These are phyloP conservation scores for Lentinula sp. DNA, from an alignment of 768 basidiomycete species.

Conservation along the genomic window DNA sequence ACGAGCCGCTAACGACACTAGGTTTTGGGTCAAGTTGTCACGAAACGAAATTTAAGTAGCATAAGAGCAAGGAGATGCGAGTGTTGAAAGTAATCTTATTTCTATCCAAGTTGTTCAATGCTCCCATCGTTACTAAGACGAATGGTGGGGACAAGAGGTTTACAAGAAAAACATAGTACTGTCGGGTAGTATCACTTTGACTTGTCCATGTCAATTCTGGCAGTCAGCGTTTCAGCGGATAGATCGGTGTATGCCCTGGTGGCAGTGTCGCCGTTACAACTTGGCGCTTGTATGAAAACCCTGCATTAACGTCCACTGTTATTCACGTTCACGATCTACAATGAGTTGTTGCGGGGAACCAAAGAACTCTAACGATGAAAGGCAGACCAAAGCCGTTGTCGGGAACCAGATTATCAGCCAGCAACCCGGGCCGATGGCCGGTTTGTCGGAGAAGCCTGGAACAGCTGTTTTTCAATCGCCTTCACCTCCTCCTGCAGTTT, in stretches of 20 bases:
- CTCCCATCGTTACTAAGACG: too few species aligned
- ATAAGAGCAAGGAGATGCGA: too few species aligned
- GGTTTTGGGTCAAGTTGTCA: too few species aligned
- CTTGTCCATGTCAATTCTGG: too few species aligned
- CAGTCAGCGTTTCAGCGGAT: too few species aligned
- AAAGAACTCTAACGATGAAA: slow-evolving; percentile 20
- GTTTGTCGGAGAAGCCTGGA: slow-evolving; percentile 34
- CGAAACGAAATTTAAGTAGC: too few species aligned
- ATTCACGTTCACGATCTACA: background rate
- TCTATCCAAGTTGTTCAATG: too few species aligned
- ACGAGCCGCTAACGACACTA: too few species aligned
- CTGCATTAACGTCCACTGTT: background rate
- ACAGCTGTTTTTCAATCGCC: slow-evolving; percentile 27
- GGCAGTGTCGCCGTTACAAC: slow-evolving; percentile 1
- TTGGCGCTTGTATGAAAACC: background rate
- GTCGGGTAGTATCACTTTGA: too few species aligned
- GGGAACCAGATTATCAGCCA: slow-evolving; percentile 34
- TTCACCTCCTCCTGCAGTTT: slow-evolving; percentile 39
- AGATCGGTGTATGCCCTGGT: background rate
- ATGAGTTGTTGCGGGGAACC: slow-evolving; percentile 71
- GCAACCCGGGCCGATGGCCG: slow-evolving; percentile 43
- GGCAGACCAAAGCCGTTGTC: slow-evolving; percentile 24
- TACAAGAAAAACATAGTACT: too few species aligned
- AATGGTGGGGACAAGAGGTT: too few species aligned
- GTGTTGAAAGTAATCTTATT: too few species aligned